Percentiles rank a stretch among this genome's conserved stretches.
Conservation (phyloP, 2,329 filamentous ascomycete species). For the Pseudogymnoascus sp. region DNA sequence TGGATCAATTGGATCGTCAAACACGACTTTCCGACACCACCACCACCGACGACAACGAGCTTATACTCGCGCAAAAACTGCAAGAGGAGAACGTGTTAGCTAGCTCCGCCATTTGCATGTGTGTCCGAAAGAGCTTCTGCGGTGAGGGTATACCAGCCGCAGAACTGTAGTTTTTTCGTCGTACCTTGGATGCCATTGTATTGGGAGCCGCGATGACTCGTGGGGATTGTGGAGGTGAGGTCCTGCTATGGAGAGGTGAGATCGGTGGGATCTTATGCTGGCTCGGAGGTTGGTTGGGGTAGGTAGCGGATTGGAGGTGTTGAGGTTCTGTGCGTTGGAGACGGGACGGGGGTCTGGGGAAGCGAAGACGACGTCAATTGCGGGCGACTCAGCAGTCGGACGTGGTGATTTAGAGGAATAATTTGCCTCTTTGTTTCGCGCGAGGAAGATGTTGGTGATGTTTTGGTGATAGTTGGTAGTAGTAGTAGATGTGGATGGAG, state of each 20-base stretch:
- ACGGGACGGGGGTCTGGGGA: neutral
- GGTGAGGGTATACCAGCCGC: neutral
- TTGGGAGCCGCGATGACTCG: slow-evolving; percentile 14
- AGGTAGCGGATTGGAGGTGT: neutral
- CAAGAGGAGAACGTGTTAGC: neutral
- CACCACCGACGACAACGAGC: slow-evolving; percentile 92
- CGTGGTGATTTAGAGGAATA: neutral
- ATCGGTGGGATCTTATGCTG: neutral
- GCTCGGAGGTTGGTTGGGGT: slow-evolving; percentile 2
- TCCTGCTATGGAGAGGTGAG: neutral
- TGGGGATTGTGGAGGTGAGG: neutral
- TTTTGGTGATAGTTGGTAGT: neutral
- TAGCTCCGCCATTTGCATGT: slow-evolving; percentile 1
- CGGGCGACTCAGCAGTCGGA: neutral
- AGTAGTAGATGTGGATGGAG: neutral
- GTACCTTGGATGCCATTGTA: slow-evolving; percentile 34
- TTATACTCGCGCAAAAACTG: slow-evolving; percentile 90
- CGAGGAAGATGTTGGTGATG: neutral
- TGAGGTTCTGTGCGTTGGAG: slow-evolving; percentile 3
- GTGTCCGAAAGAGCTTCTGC: neutral
- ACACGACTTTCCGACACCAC: slow-evolving; percentile 98
- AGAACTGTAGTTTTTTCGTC: neutral
- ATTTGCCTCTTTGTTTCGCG: neutral
- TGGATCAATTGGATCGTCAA: slow-evolving; percentile 95
- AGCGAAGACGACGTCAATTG: slow-evolving; percentile 6